Base-by-base conservation (phyloP, 305 asterid genomes). In the Salvia sclarea region DNA sequence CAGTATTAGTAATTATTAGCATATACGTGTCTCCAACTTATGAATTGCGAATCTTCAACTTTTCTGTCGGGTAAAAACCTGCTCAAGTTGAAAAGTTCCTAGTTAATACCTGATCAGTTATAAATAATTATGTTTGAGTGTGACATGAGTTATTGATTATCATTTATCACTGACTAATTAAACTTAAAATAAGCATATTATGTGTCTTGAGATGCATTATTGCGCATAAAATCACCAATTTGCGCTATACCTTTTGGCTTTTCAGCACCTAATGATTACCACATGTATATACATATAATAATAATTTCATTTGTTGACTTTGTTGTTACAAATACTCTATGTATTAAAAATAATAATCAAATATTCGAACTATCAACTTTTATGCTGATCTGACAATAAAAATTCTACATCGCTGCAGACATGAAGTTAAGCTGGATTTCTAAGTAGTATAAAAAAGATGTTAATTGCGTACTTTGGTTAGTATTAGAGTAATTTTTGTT, bases 41-140 rank as follows among this genome's bases (percentile, higher is more conserved):
- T 0, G 22, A 13, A 25, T 0, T 49, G 11, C 12, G 13, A 11
- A 21, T 8, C 12, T 13, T 10, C 3, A 2, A 25, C 60, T 54
- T 54, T 54, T 18, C 62, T 56, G 70, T 64, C 75, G 72, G 75
- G 80, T 48, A 75, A 68, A 72, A 22, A 71, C 86, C 83, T 81
- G 48, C 86, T 63, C 84, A 22, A 68, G 82, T 56, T 59, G 56
- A 71, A 62, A 61, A 13, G 41, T 50, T 41, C 69, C 78, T 72
- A 54, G 80, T 64, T 81, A 69, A 47, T 65, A 65, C 85, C 85
- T 77, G 30, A 18, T 38, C 9, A 31, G 8, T 18, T 13, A 33
- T 35, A 8, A 12, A 18, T 61, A 5, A 20, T 3, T 0, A 22
- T 2, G 9, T 9, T 40, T 48, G 55, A 53, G 57, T 20, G 49